phyloP scores from a whole-genome alignment of 805 yeast genomes.

The Candida montana region DNA sequence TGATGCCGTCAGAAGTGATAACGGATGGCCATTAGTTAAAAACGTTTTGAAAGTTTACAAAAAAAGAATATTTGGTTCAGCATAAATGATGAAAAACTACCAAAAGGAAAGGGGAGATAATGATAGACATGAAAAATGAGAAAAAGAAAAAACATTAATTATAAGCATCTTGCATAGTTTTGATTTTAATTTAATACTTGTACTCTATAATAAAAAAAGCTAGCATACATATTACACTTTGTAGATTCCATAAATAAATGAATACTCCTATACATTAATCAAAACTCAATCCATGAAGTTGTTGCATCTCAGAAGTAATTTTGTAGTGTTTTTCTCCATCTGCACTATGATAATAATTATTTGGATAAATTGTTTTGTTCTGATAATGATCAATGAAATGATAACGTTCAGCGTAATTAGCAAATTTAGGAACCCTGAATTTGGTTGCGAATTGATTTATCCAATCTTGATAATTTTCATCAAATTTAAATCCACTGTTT shows the following conservation, averaged over 20 bases:
- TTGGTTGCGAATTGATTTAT: background rate
- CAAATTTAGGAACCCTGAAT: background rate
- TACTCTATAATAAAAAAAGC: background rate
- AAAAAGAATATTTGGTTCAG: constrained; percentile 22
- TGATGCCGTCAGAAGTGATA: constrained; percentile 83
- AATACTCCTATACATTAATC: background rate
- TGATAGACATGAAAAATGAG: too few species aligned
- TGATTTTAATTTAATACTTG: background rate
- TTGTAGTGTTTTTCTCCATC: background rate
- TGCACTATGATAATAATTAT: background rate
- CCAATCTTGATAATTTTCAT: background rate
- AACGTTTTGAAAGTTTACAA: constrained; percentile 39
- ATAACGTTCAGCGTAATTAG: background rate
- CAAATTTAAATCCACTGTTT: background rate
- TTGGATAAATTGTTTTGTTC: background rate
- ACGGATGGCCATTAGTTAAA: constrained; percentile 68
- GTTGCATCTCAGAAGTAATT: constrained; percentile 14
- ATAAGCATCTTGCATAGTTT: background rate
- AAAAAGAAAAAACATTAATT: background rate
- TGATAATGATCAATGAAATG: background rate
- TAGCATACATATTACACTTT: background rate
- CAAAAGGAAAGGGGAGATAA: too few species aligned
- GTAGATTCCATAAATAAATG: too few species aligned
- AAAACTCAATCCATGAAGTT: constrained; percentile 4
- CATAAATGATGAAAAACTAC: background rate